Base-by-base conservation (phyloP, 495 filamentous ascomycete genomes). In the Achaetomiella virescens region DNA sequence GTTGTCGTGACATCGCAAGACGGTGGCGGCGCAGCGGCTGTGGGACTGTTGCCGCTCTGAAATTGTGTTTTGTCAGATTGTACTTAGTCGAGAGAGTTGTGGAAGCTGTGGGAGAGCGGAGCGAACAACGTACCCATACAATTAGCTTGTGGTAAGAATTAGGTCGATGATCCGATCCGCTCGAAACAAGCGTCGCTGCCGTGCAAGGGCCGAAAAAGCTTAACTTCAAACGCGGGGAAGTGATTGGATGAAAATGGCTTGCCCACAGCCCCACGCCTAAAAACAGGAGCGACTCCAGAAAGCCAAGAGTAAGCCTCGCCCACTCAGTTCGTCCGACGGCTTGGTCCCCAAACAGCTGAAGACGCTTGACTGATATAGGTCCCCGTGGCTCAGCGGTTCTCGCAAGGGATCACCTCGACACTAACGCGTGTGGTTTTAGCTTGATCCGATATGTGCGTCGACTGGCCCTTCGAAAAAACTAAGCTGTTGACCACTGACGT, bases 141-240 rank as follows among this genome's bases (percentile, higher is more conserved):
- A 17, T 12, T 33, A 18, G 45, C 12, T 5, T 1, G 43, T 12
- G 17, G 10, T 48, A 20, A 48, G 27, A 33, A 20, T 8, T 25
- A 6, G 43, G 20, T 21, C 27, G 45, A 48, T 48, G n/a, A n/a
- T n/a, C 43, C 15, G 21, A 11, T 15, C 12, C 42, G 42, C 18
- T 33, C 15, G 45, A 48, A 48, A 21, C 27, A 46, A 46, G 25
- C 24, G 9, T 35, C n/a, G 45, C n/a, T 48, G 20, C 25, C 43
- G 27, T 48, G 45, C 45, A 18, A 21, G 45, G 45, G 21, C 10
- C 29, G n/a, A n/a, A 35, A 48, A 48, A 48, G 45, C 45, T 48
- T 48, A 25, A 33, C 18, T 48, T 18, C n/a, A 2, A 12, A 7
- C 21, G 17, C 2, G 7, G 3, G 1, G n/a, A 6, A 11, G 1